These are phyloP conservation scores for Croton setiger DNA, from an alignment of 441 rosid genomes.

Conservation along the genomic window DNA sequence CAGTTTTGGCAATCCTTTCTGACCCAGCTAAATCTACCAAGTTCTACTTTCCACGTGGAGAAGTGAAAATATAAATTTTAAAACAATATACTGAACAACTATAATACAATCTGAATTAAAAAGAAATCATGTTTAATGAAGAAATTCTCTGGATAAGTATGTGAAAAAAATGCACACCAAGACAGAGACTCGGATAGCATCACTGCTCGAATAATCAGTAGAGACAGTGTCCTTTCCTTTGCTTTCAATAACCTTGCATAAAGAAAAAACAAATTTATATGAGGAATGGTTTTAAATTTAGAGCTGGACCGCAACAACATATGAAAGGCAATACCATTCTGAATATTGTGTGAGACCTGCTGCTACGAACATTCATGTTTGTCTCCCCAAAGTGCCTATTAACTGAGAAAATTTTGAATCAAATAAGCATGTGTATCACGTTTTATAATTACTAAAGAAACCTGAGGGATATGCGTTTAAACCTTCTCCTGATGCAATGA, in stretches of 20 bases:
- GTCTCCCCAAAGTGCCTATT: slow-evolving; percentile 96
- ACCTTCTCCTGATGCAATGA: slow-evolving; percentile 92
- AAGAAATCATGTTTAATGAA: background rate
- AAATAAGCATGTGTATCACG: slow-evolving; percentile 14
- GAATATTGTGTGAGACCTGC: slow-evolving; percentile 94
- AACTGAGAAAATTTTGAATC: slow-evolving; percentile 33
- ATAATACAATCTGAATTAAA: background rate
- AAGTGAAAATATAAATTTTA: slow-evolving; percentile 13
- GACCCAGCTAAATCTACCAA: slow-evolving; percentile 96
- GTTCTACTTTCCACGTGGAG: slow-evolving; percentile 45
- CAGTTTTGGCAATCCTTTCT: slow-evolving; percentile 83
- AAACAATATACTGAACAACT: background rate
- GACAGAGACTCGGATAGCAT: slow-evolving; percentile 84
- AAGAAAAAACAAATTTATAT: slow-evolving; percentile 1
- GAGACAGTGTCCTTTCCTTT: slow-evolving; percentile 49
- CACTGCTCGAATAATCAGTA: slow-evolving; percentile 37
- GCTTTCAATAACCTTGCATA: slow-evolving; percentile 83
- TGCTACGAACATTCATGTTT: slow-evolving; percentile 90
- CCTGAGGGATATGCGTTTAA: slow-evolving; percentile 17
- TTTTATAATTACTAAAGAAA: slow-evolving; percentile 9
- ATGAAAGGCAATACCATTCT: slow-evolving; percentile 63
- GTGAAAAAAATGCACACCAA: slow-evolving; percentile 48
- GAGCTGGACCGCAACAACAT: slow-evolving; percentile 5
- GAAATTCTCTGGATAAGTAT: background rate
- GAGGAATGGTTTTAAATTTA: background rate